These are phyloP conservation scores for Penicillium sp. DNA, from an alignment of 2,329 filamentous ascomycete species.

Conservation along the genomic window DNA sequence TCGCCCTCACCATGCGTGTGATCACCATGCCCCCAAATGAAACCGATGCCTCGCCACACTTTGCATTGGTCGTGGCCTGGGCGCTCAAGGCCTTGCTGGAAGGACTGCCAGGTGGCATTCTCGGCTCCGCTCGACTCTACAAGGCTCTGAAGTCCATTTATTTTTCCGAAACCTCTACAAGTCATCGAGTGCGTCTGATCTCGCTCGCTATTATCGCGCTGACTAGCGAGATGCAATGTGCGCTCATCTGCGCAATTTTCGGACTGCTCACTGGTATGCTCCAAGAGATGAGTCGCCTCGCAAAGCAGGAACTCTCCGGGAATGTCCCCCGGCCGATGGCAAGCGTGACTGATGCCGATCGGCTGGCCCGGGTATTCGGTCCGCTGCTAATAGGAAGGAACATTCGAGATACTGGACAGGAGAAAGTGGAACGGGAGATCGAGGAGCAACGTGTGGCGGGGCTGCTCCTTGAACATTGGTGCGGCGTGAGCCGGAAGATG, in stretches of 20 bases:
- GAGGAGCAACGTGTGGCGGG: conserved; percentile 30
- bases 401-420: conserved; percentile 6
- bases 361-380: conserved; percentile 34
- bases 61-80: conserved; percentile 35
- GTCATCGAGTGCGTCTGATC: conserved; percentile 33
- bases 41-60: conserved; percentile 15
- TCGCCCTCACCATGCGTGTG: conserved; percentile 35
- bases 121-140: conserved; percentile 38
- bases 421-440: conserved; percentile 24
- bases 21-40: conserved; percentile 30
- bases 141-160: conserved; percentile 31
- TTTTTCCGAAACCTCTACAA: conserved; percentile 19
- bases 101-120: conserved; percentile 39
- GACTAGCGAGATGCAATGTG: conserved; percentile 39
- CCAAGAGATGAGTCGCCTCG: conserved; percentile 27
- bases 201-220: conserved; percentile 38
- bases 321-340: conserved; percentile 19
- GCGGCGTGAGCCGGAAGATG: conserved; percentile 33
- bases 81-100: conserved; percentile 36
- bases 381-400: conserved; percentile 30
- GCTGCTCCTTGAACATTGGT: conserved; percentile 39
- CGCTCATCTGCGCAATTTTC: conserved; percentile 42
- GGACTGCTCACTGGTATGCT: conserved; percentile 35
- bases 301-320: conserved; percentile 15
- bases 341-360: conserved; percentile 25